These are phyloP conservation scores for Puccinia coronata DNA, from an alignment of 1,284 basidiomycete species.

Conservation along the genomic window DNA sequence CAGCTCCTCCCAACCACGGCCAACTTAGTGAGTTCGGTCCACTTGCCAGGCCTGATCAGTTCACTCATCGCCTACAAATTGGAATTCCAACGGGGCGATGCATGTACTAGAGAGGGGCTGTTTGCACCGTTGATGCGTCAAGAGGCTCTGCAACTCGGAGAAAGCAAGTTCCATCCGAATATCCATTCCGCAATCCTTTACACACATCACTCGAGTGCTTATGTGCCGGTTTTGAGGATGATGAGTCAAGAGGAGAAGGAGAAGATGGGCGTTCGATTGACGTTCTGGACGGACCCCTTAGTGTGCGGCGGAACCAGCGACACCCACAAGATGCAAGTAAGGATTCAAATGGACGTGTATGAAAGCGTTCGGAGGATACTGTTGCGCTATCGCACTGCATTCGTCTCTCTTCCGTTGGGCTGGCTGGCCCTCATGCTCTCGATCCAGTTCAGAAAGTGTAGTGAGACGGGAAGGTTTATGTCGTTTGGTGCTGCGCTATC, in stretches of 20 bases:
- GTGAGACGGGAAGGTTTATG: background rate
- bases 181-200: conserved; percentile 52
- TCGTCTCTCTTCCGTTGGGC: conserved; percentile 71
- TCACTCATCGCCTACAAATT: conserved; percentile 35
- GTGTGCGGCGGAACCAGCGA: conserved; percentile 56
- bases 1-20: background rate
- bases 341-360: conserved; percentile 68
- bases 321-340: conserved; percentile 60
- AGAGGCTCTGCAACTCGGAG: conserved; percentile 51
- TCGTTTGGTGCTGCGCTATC: conserved; percentile 22
- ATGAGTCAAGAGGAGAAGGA: background rate
- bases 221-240: conserved; percentile 44
- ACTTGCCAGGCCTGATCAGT: conserved; percentile 31
- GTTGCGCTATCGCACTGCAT: conserved; percentile 70
- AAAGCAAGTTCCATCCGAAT: conserved; percentile 54
- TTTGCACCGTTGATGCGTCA: conserved; percentile 54
- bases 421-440: conserved; percentile 65
- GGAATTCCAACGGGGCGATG: background rate
- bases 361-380: conserved; percentile 71
- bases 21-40: conserved; percentile 51
- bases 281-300: conserved; percentile 54
- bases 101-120: conserved; percentile 22
- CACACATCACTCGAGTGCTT: conserved; percentile 54
- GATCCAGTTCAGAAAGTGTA: background rate
- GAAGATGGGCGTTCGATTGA: conserved; percentile 49